These are phyloP conservation scores for Hymenoscyphus fraxineus DNA, from an alignment of 2,329 filamentous ascomycete species.

Conservation along the genomic window DNA sequence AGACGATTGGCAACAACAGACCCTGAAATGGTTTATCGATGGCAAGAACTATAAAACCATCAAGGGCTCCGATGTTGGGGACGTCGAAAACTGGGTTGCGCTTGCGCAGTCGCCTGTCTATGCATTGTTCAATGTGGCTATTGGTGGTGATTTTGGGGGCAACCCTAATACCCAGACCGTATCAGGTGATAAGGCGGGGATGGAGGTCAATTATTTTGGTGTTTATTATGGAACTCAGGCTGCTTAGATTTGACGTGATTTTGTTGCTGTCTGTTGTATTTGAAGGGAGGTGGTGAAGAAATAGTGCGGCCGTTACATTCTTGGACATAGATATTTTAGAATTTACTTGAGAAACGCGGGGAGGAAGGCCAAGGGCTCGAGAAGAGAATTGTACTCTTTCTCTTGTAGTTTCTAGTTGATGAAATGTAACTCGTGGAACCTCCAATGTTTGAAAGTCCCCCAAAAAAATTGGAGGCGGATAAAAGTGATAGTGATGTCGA, in stretches of 20 bases:
- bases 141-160: slow-evolving; percentile 9
- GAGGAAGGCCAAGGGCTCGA: too few relatives aligned
- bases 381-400: neutral
- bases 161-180: neutral
- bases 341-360: too few relatives aligned
- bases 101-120: slow-evolving; percentile 14
- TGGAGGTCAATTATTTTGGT: slow-evolving; percentile 11
- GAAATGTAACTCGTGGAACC: neutral
- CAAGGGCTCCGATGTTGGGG: slow-evolving; percentile 11
- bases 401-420: neutral
- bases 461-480: too few relatives aligned
- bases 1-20: slow-evolving; percentile 8
- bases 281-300: neutral
- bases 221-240: slow-evolving; percentile 1
- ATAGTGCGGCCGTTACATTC: neutral
- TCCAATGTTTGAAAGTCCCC: too few relatives aligned
- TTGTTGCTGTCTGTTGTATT: neutral
- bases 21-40: slow-evolving; percentile 17
- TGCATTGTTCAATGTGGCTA: slow-evolving; percentile 15
- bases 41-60: slow-evolving; percentile 13
- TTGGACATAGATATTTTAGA: neutral
- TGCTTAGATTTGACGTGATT: neutral
- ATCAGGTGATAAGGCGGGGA: neutral
- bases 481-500: too few relatives aligned
- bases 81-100: slow-evolving; percentile 6